phyloP scores from a whole-genome alignment of 2,329 filamentous ascomycete species.

The Colletotrichum horii region DNA sequence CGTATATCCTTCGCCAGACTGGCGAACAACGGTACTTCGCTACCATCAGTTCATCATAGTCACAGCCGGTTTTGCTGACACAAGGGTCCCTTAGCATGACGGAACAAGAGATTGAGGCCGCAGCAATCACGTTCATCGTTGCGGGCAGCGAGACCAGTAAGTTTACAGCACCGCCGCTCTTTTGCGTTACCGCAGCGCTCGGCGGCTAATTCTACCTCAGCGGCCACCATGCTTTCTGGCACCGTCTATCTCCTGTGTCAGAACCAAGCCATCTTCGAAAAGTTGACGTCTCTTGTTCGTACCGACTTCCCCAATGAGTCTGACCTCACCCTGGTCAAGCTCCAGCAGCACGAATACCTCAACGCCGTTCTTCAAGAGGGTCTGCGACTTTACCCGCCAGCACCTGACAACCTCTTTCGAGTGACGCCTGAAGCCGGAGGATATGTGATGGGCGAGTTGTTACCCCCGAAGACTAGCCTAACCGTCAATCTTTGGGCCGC shows the following conservation, averaged over 20 bases:
- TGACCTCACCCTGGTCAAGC: neutral
- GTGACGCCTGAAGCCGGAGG: neutral
- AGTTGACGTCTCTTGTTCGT: neutral
- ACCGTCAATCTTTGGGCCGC: neutral
- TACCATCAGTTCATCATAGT: neutral
- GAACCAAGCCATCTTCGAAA: neutral
- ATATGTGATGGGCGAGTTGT: neutral
- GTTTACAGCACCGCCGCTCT: neutral
- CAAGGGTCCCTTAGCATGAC: neutral
- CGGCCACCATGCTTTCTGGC: neutral
- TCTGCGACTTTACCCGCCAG: neutral
- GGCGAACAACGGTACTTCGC: neutral
- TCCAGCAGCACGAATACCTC: neutral
- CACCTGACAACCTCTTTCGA: neutral
- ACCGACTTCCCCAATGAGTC: rapidly evolving
- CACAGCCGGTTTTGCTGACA: neutral
- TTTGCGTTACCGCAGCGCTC: no score
- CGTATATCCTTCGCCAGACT: neutral
- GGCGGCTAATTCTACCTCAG: neutral
- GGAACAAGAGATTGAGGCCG: neutral
- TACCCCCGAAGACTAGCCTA: neutral
- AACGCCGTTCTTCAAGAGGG: neutral
- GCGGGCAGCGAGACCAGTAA: neutral
- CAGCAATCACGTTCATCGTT: neutral
- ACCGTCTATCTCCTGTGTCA: neutral